Conservation (phyloP, 441 rosid genomes). For the Aquilaria agallochum region DNA sequence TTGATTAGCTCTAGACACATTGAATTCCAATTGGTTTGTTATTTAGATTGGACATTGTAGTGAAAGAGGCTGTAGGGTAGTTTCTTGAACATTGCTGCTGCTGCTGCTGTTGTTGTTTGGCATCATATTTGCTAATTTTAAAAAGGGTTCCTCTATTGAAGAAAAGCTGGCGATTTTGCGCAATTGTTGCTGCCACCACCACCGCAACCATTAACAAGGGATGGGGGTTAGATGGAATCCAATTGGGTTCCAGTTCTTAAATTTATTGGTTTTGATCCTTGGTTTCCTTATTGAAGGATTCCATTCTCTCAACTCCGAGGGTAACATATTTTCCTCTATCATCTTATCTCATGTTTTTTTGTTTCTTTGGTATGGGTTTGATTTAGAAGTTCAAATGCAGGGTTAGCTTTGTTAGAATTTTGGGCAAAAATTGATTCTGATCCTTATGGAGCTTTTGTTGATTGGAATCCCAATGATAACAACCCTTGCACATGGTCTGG, state of each 20-base stretch:
- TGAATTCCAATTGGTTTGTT: slow-evolving; percentile 30
- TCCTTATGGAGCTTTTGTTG: slow-evolving; percentile 55
- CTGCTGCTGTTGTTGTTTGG: not conserved
- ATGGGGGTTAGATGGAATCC: slow-evolving; percentile 85
- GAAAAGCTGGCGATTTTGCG: slow-evolving; percentile 62
- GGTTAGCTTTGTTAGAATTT: slow-evolving; percentile 60
- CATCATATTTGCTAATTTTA: slow-evolving; percentile 1
- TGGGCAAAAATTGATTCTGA: slow-evolving; percentile 50
- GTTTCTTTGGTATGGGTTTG: slow-evolving; percentile 10
- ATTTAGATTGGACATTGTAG: slow-evolving; percentile 15
- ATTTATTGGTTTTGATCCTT: slow-evolving; percentile 45
- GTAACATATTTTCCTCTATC: slow-evolving; percentile 23
- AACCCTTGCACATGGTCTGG: slow-evolving; percentile 78
- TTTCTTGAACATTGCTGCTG: slow-evolving; percentile 16
- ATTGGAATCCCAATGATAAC: slow-evolving; percentile 54
- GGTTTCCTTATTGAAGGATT: slow-evolving; percentile 40
- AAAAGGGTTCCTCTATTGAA: slow-evolving; percentile 22
- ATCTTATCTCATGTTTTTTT: not conserved
- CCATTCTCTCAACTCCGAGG: slow-evolving; percentile 58
- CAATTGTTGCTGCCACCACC: slow-evolving; percentile 36
- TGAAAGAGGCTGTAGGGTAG: slow-evolving; percentile 2
- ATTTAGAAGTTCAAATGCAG: slow-evolving; percentile 38
- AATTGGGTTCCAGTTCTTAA: slow-evolving; percentile 44
- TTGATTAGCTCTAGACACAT: slow-evolving; percentile 25
- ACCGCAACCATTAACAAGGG: slow-evolving; percentile 41